Evolutionary conservation across 257 asterid species (phyloP).

Genomic region (Forsythia suspensa): DNA sequence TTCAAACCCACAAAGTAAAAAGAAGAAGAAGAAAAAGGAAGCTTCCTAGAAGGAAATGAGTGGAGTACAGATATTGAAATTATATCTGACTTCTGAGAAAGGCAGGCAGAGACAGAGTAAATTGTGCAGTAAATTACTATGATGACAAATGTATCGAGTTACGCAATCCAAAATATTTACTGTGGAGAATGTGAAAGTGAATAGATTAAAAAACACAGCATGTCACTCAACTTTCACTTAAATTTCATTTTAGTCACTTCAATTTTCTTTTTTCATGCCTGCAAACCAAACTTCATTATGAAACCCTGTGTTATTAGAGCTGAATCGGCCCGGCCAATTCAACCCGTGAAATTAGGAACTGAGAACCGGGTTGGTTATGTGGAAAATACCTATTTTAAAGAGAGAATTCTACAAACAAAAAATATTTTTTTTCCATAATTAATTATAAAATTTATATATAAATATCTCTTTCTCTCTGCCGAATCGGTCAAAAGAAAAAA

Average conservation of each 20-base stretch:
- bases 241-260: neutral
- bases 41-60: neutral
- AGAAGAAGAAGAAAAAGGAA: neutral
- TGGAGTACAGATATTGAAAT: neutral
- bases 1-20: neutral
- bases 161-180: neutral
- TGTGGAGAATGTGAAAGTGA: neutral
- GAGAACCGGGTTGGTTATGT: no score
- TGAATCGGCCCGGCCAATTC: no score
- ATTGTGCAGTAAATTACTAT: constrained; percentile 27
- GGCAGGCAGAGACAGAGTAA: constrained; percentile 18
- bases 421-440: no score
- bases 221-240: neutral
- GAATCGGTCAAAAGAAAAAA: no score
- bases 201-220: neutral
- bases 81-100: neutral
- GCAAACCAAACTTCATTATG: no score
- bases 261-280: no score
- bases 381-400: no score
- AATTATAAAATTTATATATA: no score
- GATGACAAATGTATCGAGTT: constrained; percentile 24
- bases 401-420: no score
- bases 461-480: no score
- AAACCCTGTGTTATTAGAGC: no score
- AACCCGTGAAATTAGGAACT: no score